Percentiles rank a stretch among this genome's conserved stretches.
Evolutionary conservation across 1,284 basidiomycete species (phyloP).

Genomic region (Cerioporus squamosus): DNA sequence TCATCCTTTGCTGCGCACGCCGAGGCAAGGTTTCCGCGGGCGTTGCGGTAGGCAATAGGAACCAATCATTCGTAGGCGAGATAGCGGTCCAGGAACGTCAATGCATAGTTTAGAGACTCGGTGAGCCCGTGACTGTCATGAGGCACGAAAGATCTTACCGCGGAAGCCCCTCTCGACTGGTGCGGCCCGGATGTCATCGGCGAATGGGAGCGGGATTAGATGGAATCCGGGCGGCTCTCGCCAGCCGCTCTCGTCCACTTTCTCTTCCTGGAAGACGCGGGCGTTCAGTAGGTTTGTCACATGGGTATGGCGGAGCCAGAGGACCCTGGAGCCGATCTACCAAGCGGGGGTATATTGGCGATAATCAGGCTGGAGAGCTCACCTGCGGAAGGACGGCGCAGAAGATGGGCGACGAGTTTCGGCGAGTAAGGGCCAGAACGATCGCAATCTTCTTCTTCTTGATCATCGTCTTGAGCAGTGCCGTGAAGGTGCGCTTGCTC

Average conservation of each 20-base stretch:
- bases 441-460: conserved; percentile 85
- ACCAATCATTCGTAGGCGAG: background rate
- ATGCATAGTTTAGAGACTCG: background rate
- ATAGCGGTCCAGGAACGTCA: conserved; percentile 12
- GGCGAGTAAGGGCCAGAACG: conserved; percentile 74
- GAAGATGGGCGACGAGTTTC: conserved; percentile 80
- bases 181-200: conserved; percentile 89
- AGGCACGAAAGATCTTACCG: conserved; percentile 47
- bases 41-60: conserved; percentile 1
- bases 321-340: conserved; percentile 1
- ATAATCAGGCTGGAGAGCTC: conserved; percentile 19
- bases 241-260: conserved; percentile 74
- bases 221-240: conserved; percentile 91
- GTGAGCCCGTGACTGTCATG: conserved; percentile 18
- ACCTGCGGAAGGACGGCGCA: conserved; percentile 91
- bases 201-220: conserved; percentile 89
- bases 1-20: conserved; percentile 62
- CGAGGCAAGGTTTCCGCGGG: conserved; percentile 1
- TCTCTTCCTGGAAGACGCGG: conserved; percentile 62
- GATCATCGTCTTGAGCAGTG: conserved; percentile 84
- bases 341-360: conserved; percentile 20
- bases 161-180: conserved; percentile 61
- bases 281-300: conserved; percentile 14
- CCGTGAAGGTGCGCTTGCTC: conserved; percentile 89
- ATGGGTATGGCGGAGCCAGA: background rate